Evolutionary conservation across 2,329 filamentous ascomycete genomes (phyloP).

Genomic region (Fusarium subglutinans): DNA sequence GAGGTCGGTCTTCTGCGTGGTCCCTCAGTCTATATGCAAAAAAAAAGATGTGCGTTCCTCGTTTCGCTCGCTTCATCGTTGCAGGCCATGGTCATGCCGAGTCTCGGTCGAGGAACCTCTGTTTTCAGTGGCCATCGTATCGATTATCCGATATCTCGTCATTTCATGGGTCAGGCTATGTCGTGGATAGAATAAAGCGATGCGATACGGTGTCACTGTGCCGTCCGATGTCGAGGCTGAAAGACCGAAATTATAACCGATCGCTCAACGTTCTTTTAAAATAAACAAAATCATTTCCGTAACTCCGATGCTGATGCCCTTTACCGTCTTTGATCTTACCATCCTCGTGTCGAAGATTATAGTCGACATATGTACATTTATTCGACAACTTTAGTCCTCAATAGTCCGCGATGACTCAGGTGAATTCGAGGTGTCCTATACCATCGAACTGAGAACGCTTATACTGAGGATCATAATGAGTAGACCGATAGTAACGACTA

Average conservation of each 20-base stretch:
- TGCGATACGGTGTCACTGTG: slow-evolving; percentile 12
- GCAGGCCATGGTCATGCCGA: not conserved
- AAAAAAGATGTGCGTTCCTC: slow-evolving; percentile 29
- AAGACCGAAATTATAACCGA: slow-evolving; percentile 38
- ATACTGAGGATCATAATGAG: slow-evolving; percentile 98
- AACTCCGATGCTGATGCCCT: slow-evolving; percentile 51
- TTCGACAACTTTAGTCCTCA: slow-evolving; percentile 25
- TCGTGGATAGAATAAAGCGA: slow-evolving; percentile 8
- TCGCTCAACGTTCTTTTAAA: slow-evolving; percentile 33
- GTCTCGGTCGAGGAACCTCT: slow-evolving; percentile 12
- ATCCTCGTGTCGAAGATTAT: slow-evolving; percentile 19
- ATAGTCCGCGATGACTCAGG: slow-evolving; percentile 27
- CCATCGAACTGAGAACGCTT: slow-evolving; percentile 74
- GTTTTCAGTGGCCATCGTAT: slow-evolving; percentile 29
- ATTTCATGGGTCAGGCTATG: not conserved
- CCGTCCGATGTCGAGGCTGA: slow-evolving; percentile 29
- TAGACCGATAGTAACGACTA: slow-evolving; percentile 94
- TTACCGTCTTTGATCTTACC: slow-evolving; percentile 38
- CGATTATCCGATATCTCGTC: slow-evolving; percentile 1
- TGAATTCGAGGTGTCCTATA: slow-evolving; percentile 37
- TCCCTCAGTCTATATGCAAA: slow-evolving; percentile 42
- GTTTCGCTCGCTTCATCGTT: slow-evolving; percentile 22
- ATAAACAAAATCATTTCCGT: slow-evolving; percentile 37
- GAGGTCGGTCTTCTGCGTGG: slow-evolving; percentile 32
- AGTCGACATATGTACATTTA: slow-evolving; percentile 39